These are phyloP conservation scores for Ascocoryne sarcoides DNA, from an alignment of 2,329 filamentous ascomycete genomes.

Conservation along the genomic window DNA sequence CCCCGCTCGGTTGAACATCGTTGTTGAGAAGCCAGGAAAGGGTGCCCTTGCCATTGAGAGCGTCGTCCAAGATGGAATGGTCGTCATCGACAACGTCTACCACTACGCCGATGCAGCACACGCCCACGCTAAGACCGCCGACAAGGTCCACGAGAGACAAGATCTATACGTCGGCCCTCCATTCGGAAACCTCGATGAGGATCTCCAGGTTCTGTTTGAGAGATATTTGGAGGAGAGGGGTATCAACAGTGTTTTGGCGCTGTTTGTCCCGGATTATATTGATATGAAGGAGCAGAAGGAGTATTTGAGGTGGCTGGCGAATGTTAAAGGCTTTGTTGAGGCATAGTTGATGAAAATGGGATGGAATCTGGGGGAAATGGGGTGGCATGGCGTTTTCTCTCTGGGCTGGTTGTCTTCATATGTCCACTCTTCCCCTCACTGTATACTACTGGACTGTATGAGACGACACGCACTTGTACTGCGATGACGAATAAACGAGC, in stretches of 20 bases:
- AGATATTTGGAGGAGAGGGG: constrained; percentile 92
- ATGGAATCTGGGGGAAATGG: constrained; percentile 6
- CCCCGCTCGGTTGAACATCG: constrained; percentile 75
- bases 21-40: constrained; percentile 78
- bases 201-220: constrained; percentile 86
- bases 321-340: constrained; percentile 78
- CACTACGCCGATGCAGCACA: constrained; percentile 74
- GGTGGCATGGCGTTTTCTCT: too few species aligned
- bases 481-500: too few species aligned
- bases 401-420: too few species aligned
- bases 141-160: constrained; percentile 67
- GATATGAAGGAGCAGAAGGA: constrained; percentile 98
- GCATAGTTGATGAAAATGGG: constrained; percentile 48
- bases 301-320: constrained; percentile 83
- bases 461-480: too few species aligned
- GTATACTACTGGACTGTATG: too few species aligned
- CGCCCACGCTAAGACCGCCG: constrained; percentile 66
- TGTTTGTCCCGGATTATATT: constrained; percentile 93
- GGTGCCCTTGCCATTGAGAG: constrained; percentile 84
- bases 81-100: constrained; percentile 84
- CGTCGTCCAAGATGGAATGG: constrained; percentile 73
- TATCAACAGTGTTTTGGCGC: constrained; percentile 74
- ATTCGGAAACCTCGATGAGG: constrained; percentile 91
- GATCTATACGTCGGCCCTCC: constrained; percentile 83
- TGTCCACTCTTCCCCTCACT: too few species aligned